phyloP scores from a whole-genome alignment of 805 yeast genomes.

The Hanseniaspora lachancei region DNA sequence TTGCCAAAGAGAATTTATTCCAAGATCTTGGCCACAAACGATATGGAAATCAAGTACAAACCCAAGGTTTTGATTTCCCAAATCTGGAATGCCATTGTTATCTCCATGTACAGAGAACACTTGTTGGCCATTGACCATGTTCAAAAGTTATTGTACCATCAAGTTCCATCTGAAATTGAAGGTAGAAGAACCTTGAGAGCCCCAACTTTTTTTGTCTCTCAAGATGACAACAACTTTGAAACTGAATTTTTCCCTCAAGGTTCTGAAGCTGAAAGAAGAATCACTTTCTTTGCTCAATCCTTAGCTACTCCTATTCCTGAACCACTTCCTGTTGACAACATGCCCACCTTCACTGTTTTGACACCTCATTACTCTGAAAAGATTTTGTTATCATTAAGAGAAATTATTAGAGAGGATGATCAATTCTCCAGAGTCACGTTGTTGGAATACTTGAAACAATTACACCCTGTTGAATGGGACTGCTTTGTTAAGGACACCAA shows the following conservation, averaged over 20 bases:
- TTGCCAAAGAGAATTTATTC: conserved; percentile 98
- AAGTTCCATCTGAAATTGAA: conserved; percentile 95
- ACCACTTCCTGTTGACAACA: conserved; percentile 97
- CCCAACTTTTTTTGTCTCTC: conserved; percentile 96
- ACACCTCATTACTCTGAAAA: conserved; percentile 95
- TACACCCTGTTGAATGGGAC: conserved; percentile 95
- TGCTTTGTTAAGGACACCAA: conserved; percentile 94
- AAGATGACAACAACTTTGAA: conserved; percentile 86
- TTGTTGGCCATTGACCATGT: conserved; percentile 95
- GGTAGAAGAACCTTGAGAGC: conserved; percentile 98
- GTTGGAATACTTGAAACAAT: conserved; percentile 84
- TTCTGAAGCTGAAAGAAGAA: conserved; percentile 99
- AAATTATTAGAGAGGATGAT: conserved; percentile 93
- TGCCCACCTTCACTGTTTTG: conserved; percentile 97
- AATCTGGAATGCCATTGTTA: conserved; percentile 98
- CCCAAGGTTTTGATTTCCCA: conserved; percentile 97
- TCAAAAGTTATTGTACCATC: conserved; percentile 92
- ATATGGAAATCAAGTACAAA: conserved; percentile 97
- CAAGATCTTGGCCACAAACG: conserved; percentile 92
- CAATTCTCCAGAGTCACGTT: conserved; percentile 90
- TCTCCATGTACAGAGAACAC: conserved; percentile 99
- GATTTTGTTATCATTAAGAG: conserved; percentile 83
- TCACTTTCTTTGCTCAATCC: conserved; percentile 97
- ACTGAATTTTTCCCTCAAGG: conserved; percentile 94
- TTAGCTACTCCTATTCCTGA: conserved; percentile 97